Evolutionary conservation across 164 flowering plant species (phyloP).

Genomic region (Magnolia changhungtana): DNA sequence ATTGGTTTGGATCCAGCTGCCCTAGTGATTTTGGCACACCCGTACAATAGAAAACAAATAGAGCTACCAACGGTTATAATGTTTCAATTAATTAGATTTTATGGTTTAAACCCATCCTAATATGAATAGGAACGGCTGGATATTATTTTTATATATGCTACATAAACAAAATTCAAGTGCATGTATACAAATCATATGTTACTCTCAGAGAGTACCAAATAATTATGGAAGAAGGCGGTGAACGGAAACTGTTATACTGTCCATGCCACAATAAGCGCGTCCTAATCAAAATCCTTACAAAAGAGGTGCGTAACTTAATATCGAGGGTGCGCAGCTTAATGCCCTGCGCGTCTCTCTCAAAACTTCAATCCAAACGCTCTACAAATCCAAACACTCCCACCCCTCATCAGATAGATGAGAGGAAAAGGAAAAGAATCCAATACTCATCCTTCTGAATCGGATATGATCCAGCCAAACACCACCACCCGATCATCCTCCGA

Average conservation of each 20-base stretch:
- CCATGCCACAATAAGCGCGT: neutral
- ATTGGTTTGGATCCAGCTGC: no score
- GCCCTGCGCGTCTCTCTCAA: neutral
- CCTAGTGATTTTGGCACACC: no score
- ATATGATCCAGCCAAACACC: neutral
- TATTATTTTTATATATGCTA: no score
- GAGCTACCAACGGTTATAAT: no score
- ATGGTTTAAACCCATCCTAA: no score
- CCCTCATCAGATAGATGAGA: neutral
- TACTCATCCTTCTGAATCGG: neutral
- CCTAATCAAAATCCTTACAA: neutral
- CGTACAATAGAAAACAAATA: no score
- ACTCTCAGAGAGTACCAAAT: no score
- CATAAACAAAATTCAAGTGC: no score
- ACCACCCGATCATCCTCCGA: conserved; percentile 3
- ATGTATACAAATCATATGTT: no score
- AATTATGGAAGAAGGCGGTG: neutral
- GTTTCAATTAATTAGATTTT: no score
- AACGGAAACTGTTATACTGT: neutral
- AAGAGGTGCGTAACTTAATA: neutral
- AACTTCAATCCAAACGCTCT: neutral
- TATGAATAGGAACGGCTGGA: no score
- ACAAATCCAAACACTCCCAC: neutral
- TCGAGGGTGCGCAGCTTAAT: conserved; percentile 9
- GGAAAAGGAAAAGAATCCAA: neutral